These are phyloP conservation scores for Xerocomus minutiporus DNA, from an alignment of 1,284 basidiomycete genomes.

Conservation along the genomic window DNA sequence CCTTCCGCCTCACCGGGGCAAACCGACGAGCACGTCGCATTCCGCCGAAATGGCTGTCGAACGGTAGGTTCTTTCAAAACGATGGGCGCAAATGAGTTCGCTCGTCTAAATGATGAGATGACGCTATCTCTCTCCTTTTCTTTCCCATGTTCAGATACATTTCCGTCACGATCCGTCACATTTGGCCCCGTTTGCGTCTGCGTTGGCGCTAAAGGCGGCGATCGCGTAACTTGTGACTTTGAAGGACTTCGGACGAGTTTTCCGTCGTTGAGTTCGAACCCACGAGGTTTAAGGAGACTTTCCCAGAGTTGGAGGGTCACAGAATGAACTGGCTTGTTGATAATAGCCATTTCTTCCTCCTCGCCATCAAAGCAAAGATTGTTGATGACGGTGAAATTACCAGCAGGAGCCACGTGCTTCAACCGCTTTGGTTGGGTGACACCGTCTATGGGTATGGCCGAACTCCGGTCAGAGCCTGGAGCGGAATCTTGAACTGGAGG, in stretches of 20 bases:
- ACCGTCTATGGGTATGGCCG: conserved; percentile 10
- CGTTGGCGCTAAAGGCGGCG: conserved; percentile 9
- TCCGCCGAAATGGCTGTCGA: conserved; percentile 49
- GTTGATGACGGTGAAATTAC: conserved; percentile 25
- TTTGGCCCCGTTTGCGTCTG: conserved; percentile 5
- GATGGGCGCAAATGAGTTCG: conserved; percentile 53
- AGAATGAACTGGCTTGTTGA: conserved; percentile 51
- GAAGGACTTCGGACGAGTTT: conserved; percentile 53
- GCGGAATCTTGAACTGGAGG: conserved; percentile 15
- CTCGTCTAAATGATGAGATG: conserved; percentile 51
- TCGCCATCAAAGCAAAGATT: conserved; percentile 17
- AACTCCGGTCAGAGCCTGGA: conserved; percentile 13
- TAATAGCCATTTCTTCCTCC: conserved; percentile 49
- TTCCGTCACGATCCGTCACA: neutral
- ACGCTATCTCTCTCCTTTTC: conserved; percentile 38
- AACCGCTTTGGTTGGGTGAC: neutral
- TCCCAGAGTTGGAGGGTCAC: conserved; percentile 65
- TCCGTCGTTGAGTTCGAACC: conserved; percentile 54
- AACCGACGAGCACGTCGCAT: conserved; percentile 25
- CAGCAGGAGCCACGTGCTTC: conserved; percentile 9
- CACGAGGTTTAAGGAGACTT: conserved; percentile 57
- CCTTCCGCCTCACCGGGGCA: conserved; percentile 18
- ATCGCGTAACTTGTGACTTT: conserved; percentile 36
- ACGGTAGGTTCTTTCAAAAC: conserved; percentile 24
- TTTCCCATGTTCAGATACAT: conserved; percentile 5